Evolutionary conservation across 192 early-diverging fungal genomes (phyloP), one percentile per base, ranked within the genome.

Genomic region (Coemansia sp.): DNA sequence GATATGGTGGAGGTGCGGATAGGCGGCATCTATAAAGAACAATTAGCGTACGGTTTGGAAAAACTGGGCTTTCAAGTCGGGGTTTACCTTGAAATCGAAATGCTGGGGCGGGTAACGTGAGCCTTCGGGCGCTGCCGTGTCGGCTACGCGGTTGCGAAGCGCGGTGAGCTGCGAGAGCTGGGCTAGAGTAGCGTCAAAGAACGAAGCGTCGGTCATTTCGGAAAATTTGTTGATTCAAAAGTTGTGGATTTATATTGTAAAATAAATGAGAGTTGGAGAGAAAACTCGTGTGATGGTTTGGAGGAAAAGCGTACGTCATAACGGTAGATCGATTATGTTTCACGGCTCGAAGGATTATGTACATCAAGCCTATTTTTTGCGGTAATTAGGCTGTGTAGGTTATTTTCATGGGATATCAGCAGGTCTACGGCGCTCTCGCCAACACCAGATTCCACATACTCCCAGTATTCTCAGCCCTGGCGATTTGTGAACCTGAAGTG

Each of bases 41-140:
- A 55, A 29, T 55, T 24, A 12, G 11, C 4, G 12, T 24, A 6
- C 5, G 4, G 29, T 32, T 32, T 32, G 4, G 0, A 2, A 1
- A 52, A 52, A 11, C 21, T 22, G 0, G 14, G 47, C 19, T 51
- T 51, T 51, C 12, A 15, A 1, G 4, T 11, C n/a, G n/a, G n/a
- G 11, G 9, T 38, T 57, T 75, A 69, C 73, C 73, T 79, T 69
- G 11, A 79, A 67, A 37, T 69, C 76, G 39, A 57, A 70, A 41
- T 56, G 27, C 38, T 61, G 43, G 3, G 75, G 57, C 51, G 76
- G 76, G 29, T 79, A 79, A 19, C 64, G 66, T 2, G 53, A 8
- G 4, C 63, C 65, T 0, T 51, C 60, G 9, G 76, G 70, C 0
- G 68, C 71, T 38, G 60, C 63, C 43, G 59, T 62, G 47, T 79